Base-by-base conservation (phyloP, 345 rosid genomes). In the Hibiscus syriacus region DNA sequence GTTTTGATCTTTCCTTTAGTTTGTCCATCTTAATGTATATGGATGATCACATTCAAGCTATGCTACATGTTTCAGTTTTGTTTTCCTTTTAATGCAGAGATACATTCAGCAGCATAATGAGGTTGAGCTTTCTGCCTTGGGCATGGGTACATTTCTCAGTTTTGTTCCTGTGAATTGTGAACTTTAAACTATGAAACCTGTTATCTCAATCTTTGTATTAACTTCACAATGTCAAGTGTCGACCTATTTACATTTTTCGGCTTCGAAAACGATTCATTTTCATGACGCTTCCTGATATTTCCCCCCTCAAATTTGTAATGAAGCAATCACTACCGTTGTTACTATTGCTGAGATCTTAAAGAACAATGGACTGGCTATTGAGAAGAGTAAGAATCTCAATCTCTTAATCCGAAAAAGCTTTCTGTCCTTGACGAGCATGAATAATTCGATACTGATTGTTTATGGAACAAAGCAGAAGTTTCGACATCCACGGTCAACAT, bases 121-220 rank as follows among this genome's bases (percentile, higher is more conserved):
- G 77, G 98, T 90, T 17, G 96, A 93, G 71, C 96, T 93, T 55
- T 93, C 96, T 43, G 97, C 98, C 14, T 71, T 93, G 58, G 96
- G 98, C 68, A 93, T 90, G 98, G 98, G 97, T 90, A 87, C 48
- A 56, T 66, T 39, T 61, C 48, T 36, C 16, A 12, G 32, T 38
- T 38, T 38, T 38, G 41, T 38, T 38, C 12, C 41, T 38, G 12
- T 8, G 41, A 13, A 45, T 1, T 45, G 19, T 45, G 49, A 45
- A 45, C 19, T 45, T 45, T 45, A 45, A 13, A 13, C 19, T 12
- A 45, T 14, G 49, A 45, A 1, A 6, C 48, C 7, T 45, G 17
- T 45, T 45, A 14, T 2, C 5, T 34, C 38, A 34, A 34, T 34
- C 38, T 34, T 34, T 34, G 38, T 34, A 34, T 6, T 34, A 9